phyloP scores from a whole-genome alignment of 371 early-diverging fungal species.

The Haplosporangium sp. region DNA sequence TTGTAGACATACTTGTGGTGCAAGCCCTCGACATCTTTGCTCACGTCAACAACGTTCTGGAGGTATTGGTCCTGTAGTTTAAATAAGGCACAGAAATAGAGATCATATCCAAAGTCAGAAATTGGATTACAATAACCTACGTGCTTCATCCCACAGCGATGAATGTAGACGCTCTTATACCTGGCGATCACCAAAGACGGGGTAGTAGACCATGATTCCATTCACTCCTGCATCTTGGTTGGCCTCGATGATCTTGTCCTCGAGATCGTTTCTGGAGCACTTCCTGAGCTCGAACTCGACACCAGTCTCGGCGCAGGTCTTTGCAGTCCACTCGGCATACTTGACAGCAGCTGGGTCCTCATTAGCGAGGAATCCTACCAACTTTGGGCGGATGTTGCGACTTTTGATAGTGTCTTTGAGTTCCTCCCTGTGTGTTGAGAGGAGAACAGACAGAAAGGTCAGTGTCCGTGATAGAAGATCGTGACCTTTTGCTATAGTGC shows the following conservation, averaged over 20 bases:
- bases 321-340: conserved; percentile 92
- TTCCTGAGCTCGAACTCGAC: conserved; percentile 91
- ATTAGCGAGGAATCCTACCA: conserved; percentile 96
- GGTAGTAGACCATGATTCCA: conserved; percentile 97
- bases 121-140: too few relatives aligned
- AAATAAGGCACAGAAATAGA: conserved; percentile 8
- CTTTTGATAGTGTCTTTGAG: conserved; percentile 81
- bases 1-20: conserved; percentile 94
- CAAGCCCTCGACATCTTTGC: conserved; percentile 97
- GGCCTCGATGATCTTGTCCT: conserved; percentile 86
- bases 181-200: conserved; percentile 93
- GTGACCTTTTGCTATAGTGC: background rate
- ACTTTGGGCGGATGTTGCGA: conserved; percentile 78
- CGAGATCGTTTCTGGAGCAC: conserved; percentile 84
- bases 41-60: conserved; percentile 86
- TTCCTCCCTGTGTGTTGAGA: conserved; percentile 69
- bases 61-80: conserved; percentile 85
- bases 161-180: conserved; percentile 44
- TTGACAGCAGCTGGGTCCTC: conserved; percentile 91
- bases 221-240: conserved; percentile 86
- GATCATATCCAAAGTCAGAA: too few relatives aligned
- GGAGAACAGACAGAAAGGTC: background rate
- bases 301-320: conserved; percentile 92
- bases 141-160: too few relatives aligned
- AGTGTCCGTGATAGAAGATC: background rate